Evolutionary conservation across 2,329 filamentous ascomycete genomes (phyloP).

Genomic region (Emmonsiellopsis sp.): DNA sequence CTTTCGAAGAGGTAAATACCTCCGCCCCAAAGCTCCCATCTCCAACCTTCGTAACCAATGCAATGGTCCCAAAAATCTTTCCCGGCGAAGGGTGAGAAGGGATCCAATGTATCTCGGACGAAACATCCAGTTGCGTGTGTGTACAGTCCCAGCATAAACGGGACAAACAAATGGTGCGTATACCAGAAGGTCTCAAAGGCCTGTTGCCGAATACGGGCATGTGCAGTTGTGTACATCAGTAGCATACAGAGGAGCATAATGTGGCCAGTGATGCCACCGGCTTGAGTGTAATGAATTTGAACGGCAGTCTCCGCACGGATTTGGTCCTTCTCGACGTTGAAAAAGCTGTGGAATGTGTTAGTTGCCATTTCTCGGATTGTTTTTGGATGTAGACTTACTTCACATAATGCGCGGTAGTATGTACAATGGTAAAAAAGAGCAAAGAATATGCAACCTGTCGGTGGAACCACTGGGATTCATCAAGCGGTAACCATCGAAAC

Average conservation of each 20-base stretch:
- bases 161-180: constrained; percentile 96
- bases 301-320: constrained; percentile 72
- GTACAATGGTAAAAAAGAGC: constrained; percentile 70
- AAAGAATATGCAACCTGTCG: constrained; percentile 86
- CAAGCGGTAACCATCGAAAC: constrained; percentile 79
- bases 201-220: constrained; percentile 88
- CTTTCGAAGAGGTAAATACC: constrained; percentile 80
- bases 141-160: constrained; percentile 87
- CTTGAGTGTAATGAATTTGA: constrained; percentile 82
- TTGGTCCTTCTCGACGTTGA: constrained; percentile 81
- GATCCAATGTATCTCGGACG: constrained; percentile 67
- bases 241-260: constrained; percentile 99
- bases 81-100: constrained; percentile 77
- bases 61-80: constrained; percentile 82
- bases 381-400: constrained; percentile 52
- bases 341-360: constrained; percentile 58
- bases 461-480: constrained; percentile 96
- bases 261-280: constrained; percentile 89
- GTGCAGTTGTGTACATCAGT: constrained; percentile 93
- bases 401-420: constrained; percentile 79
- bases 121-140: constrained; percentile 96
- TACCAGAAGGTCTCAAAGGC: constrained; percentile 99
- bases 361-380: constrained; percentile 1
- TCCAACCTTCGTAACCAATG: constrained; percentile 90
- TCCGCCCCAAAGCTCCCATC: constrained; percentile 87